These are phyloP conservation scores for Pelargonium myrrhifolium DNA, from an alignment of 441 rosid genomes.

Conservation along the genomic window DNA sequence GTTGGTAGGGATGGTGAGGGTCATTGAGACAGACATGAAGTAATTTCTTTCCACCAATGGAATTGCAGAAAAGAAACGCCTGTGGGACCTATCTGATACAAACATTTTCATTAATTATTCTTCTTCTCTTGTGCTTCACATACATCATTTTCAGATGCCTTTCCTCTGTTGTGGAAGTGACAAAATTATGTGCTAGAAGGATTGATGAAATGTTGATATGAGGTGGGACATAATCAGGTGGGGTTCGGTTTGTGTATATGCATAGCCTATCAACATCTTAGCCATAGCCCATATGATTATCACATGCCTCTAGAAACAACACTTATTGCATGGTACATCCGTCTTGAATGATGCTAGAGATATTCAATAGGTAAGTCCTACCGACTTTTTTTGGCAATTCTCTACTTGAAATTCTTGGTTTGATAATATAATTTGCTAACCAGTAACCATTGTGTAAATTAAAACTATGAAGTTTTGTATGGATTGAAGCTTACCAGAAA, in stretches of 20 bases:
- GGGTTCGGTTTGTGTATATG: neutral
- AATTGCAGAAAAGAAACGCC: too few relatives aligned
- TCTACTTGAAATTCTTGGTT: too few relatives aligned
- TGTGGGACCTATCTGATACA: too few relatives aligned
- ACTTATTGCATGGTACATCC: conserved; percentile 12
- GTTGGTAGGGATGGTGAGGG: too few relatives aligned
- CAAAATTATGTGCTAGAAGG: conserved; percentile 4
- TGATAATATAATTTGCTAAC: too few relatives aligned
- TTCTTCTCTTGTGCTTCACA: too few relatives aligned
- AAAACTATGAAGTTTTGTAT: conserved; percentile 13
- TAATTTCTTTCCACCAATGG: too few relatives aligned
- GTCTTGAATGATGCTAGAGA: conserved; percentile 15
- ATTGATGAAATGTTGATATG: too few relatives aligned
- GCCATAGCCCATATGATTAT: conserved; percentile 13
- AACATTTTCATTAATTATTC: too few relatives aligned
- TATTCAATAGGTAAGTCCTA: neutral
- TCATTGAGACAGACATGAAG: neutral
- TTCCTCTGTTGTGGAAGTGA: neutral
- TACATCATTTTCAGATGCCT: too few relatives aligned
- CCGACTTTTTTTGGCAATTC: neutral
- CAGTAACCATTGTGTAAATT: too few relatives aligned
- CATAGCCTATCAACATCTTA: conserved; percentile 3
- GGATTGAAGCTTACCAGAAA: conserved; percentile 20
- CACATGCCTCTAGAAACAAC: conserved; percentile 12
- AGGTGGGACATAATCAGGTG: too few relatives aligned